Percentiles rank a stretch among this genome's conserved stretches.
Conservation (phyloP, 352 stramenopile species). For the Phytopythium kandeliae region DNA sequence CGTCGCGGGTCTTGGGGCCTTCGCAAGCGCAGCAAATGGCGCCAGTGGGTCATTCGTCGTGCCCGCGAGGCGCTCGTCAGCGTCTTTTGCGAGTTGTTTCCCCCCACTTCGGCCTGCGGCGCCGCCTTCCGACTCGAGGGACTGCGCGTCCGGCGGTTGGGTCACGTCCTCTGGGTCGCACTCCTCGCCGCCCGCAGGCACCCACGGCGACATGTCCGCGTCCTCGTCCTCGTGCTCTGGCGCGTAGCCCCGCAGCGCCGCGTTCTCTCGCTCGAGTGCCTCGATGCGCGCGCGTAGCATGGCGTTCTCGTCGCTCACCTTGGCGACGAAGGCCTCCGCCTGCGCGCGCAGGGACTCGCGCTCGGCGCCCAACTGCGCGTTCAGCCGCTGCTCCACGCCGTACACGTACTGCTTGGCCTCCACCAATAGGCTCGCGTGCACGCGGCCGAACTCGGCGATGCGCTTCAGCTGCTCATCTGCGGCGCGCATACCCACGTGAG, state of each 20-base stretch:
- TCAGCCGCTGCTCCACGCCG: slow-evolving; percentile 49
- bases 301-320: slow-evolving; percentile 42
- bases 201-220: slow-evolving; percentile 5
- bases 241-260: slow-evolving; percentile 6
- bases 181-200: slow-evolving; percentile 9
- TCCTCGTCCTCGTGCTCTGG: slow-evolving; percentile 12
- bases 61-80: not conserved
- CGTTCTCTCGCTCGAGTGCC: slow-evolving; percentile 20
- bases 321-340: slow-evolving; percentile 46
- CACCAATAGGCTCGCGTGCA: slow-evolving; percentile 55
- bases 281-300: slow-evolving; percentile 17
- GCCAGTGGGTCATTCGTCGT: not conserved
- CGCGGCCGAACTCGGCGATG: slow-evolving; percentile 70
- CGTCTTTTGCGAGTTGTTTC: not conserved
- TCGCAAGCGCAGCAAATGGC: not conserved
- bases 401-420: slow-evolving; percentile 64
- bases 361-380: slow-evolving; percentile 42
- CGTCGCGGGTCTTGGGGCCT: not conserved
- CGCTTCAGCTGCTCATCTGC: slow-evolving; percentile 73
- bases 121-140: not conserved
- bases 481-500: not conserved
- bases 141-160: not conserved
- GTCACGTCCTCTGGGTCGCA: not conserved
- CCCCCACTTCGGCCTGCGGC: too few species aligned
- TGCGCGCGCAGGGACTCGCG: slow-evolving; percentile 31